Evolutionary conservation across 352 stramenopile genomes (phyloP), one percentile per base, ranked within the genome.

Genomic region (Phytopythium mirpurense): DNA sequence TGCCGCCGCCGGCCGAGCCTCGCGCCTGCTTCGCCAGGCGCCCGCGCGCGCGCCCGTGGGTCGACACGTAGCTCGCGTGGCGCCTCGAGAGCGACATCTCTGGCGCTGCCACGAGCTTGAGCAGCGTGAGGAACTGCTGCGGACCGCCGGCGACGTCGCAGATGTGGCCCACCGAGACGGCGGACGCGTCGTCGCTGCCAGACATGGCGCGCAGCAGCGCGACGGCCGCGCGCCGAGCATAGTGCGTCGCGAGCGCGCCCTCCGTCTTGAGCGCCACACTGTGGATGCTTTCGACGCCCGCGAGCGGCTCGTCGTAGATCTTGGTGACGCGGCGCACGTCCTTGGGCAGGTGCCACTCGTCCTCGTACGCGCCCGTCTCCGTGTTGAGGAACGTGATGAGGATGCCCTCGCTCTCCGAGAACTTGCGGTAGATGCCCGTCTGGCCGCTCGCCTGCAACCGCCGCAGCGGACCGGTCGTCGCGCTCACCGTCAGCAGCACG

Each of bases 381-480:
- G 79, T 91, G 57, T 93, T 95, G 18, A 93, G 63, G 38, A 95
- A 93, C 0, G 75, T 90, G 27, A 93, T 69, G 27, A 93, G 57
- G 32, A 95, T 75, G 43, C 79, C 80, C 21, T 91, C 68, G 3
- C 86, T 65, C 18, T 68, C 56, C 5, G 65, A 76, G 59, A 60
- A 84, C 1, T 70, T 65, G 7, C 81, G 68, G 57, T 83, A 91
- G 24, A 89, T 72, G 9, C 85, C 85, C 2, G 82, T 92, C 32
- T 83, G 57, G 3, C 83, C 82, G 19, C 73, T 87, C 2, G 76
- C 68, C 23, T 74, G 72, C 48, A 92, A 56, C 37, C 75, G 76
- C 45, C 83, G 76, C 18, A 95, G 68, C 21, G 85, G 76, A 7
- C 85, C 85, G 37, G 86, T 65, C 27, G 84, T 65, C 15, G 67